phyloP scores from a whole-genome alignment of 306 rosid species.

The Fragaria ananassa region DNA sequence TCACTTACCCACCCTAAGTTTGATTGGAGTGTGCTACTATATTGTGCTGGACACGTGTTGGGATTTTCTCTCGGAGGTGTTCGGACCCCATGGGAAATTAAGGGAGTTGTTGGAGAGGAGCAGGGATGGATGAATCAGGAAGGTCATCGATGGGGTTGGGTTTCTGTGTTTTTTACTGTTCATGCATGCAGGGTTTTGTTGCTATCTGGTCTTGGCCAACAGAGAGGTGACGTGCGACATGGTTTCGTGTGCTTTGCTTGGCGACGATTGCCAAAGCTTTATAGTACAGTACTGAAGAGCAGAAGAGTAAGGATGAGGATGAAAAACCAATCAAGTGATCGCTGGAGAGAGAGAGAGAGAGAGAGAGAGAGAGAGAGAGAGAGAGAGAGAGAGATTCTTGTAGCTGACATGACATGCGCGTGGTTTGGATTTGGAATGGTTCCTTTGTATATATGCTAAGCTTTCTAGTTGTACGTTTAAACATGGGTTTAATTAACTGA shows the following conservation, averaged over 20 bases:
- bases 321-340: too few relatives aligned
- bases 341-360: too few relatives aligned
- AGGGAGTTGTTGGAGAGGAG: not conserved
- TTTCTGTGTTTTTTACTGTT: not conserved
- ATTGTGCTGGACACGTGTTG: not conserved
- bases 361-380: too few relatives aligned
- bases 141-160: conserved; percentile 14
- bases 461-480: too few relatives aligned
- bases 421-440: too few relatives aligned
- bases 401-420: too few relatives aligned
- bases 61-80: too few relatives aligned
- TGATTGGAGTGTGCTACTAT: not conserved
- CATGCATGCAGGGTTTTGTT: conserved; percentile 8
- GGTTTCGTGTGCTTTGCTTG: not conserved
- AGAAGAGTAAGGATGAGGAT: conserved; percentile 49
- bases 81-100: not conserved
- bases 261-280: not conserved
- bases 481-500: too few relatives aligned
- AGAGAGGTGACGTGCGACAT: conserved; percentile 19
- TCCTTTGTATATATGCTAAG: too few relatives aligned
- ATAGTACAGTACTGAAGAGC: conserved; percentile 9
- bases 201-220: conserved; percentile 6
- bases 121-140: not conserved
- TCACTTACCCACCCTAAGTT: not conserved
- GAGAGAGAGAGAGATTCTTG: too few relatives aligned